Percentiles rank a stretch among this genome's conserved stretches.
phyloP scores from a whole-genome alignment of 345 rosid species.

The thale cress (Arabidopsis thaliana) region DNA sequence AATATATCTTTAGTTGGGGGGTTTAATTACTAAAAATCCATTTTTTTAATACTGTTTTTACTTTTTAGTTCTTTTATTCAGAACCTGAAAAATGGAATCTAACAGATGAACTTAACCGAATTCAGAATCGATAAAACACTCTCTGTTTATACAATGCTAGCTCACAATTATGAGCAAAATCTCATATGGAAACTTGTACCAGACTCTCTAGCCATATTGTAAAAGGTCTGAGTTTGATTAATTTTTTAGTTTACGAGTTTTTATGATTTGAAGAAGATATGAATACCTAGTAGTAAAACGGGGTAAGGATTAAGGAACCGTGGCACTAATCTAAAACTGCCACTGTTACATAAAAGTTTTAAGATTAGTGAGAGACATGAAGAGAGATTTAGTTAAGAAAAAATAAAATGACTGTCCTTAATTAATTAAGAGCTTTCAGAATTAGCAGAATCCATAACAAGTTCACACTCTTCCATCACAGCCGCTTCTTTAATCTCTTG shows the following conservation, averaged over 20 bases:
- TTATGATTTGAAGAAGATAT: not conserved
- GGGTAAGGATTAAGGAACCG: constrained; percentile 5
- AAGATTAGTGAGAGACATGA: constrained; percentile 31
- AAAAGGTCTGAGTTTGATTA: too few relatives aligned
- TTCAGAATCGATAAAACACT: too few relatives aligned
- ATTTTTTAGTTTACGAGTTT: not conserved
- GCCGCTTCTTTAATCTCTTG: constrained; percentile 84
- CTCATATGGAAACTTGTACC: too few relatives aligned
- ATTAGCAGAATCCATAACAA: constrained; percentile 42
- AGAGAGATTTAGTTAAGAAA: not conserved
- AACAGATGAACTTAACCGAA: too few relatives aligned
- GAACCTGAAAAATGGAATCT: too few relatives aligned
- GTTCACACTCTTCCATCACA: constrained; percentile 61
- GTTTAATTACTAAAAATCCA: too few relatives aligned
- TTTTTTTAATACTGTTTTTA: too few relatives aligned
- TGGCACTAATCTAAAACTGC: constrained; percentile 38
- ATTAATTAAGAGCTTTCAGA: constrained; percentile 35
- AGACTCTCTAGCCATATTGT: not conserved
- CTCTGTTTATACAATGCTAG: too few relatives aligned
- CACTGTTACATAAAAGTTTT: constrained; percentile 21
- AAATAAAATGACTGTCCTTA: not conserved
- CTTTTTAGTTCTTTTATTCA: too few relatives aligned
- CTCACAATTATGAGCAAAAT: too few relatives aligned
- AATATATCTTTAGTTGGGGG: too few relatives aligned
- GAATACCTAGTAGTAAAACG: not conserved